These are phyloP conservation scores for Tetraselmis chui DNA, from an alignment of 139 green algal species.

Conservation along the genomic window DNA sequence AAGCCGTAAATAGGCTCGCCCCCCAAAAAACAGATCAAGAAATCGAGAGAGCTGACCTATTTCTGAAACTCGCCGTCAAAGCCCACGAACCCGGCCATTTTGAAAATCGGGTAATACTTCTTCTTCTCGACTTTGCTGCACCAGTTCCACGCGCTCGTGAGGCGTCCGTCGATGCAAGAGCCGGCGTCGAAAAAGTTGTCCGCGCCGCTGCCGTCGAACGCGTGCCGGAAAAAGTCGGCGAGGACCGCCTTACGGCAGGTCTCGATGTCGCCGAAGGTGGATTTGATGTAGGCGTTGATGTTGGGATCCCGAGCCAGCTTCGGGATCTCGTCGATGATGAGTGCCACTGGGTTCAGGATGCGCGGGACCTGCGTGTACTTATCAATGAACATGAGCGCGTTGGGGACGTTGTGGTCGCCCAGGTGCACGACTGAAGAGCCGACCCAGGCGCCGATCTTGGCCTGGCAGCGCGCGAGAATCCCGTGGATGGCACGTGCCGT, in stretches of 20 bases:
- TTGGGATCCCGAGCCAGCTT: conserved; percentile 44
- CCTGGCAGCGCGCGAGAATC: conserved; percentile 70
- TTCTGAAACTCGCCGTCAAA: conserved; percentile 82
- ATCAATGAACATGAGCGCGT: conserved; percentile 92
- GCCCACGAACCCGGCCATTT: conserved; percentile 68
- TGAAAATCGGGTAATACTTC: conserved; percentile 75
- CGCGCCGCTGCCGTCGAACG: conserved; percentile 83
- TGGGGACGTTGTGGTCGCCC: conserved; percentile 93
- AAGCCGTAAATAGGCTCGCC: too few relatives aligned
- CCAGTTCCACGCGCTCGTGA: conserved; percentile 94
- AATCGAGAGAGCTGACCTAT: conserved; percentile 14
- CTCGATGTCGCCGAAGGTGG: conserved; percentile 56
- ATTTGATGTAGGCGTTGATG: conserved; percentile 41
- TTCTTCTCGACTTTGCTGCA: conserved; percentile 81
- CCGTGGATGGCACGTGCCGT: conserved; percentile 52
- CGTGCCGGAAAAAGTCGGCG: conserved; percentile 88
- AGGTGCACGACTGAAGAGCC: conserved; percentile 87
- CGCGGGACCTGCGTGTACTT: conserved; percentile 93
- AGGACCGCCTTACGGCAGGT: conserved; percentile 62
- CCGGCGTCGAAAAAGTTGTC: conserved; percentile 92
- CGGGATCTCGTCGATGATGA: conserved; percentile 78
- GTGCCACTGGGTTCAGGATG: conserved; percentile 86
- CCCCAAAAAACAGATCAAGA: too few relatives aligned
- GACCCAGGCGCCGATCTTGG: conserved; percentile 81
- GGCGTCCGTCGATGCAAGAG: conserved; percentile 85